Percentiles rank a stretch among this genome's conserved stretches.
Conservation (phyloP, 2,329 filamentous ascomycete genomes). For the Lachnellula occidentalis region DNA sequence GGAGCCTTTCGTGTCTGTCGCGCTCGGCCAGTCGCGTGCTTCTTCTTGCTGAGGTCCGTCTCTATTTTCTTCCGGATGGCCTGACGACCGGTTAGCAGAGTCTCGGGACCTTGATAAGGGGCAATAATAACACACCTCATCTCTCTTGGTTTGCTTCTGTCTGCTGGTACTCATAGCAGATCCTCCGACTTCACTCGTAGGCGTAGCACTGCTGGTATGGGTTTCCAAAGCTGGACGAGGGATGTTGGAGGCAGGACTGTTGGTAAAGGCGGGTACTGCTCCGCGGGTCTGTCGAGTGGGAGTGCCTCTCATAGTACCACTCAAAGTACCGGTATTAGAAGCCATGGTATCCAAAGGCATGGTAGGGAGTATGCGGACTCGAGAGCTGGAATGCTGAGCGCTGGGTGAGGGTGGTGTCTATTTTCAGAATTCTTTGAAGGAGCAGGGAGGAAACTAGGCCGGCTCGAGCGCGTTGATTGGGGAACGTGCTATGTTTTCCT, state of each 20-base stretch:
- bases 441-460: not conserved
- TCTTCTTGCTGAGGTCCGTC: slow-evolving; percentile 97
- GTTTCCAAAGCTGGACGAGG: slow-evolving; percentile 66
- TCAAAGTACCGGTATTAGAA: slow-evolving; percentile 48
- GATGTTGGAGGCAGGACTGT: slow-evolving; percentile 62
- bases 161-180: slow-evolving; percentile 87
- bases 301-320: slow-evolving; percentile 63
- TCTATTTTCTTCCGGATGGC: slow-evolving; percentile 96
- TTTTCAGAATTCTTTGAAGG: no score
- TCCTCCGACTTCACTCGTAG: slow-evolving; percentile 45
- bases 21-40: slow-evolving; percentile 69
- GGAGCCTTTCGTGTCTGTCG: slow-evolving; percentile 88
- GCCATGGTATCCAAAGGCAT: slow-evolving; percentile 22
- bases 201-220: slow-evolving; percentile 33
- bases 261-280: slow-evolving; percentile 50
- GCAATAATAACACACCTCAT: slow-evolving; percentile 65
- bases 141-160: slow-evolving; percentile 93
- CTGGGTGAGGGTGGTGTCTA: slow-evolving; percentile 7
- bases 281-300: slow-evolving; percentile 59
- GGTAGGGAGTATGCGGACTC: not conserved
- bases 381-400: slow-evolving; percentile 14
- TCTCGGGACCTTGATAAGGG: slow-evolving; percentile 1
- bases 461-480: slow-evolving; percentile 9
- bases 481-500: not conserved
- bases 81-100: slow-evolving; percentile 42